phyloP scores from a whole-genome alignment of 495 filamentous ascomycete genomes.

The Podospora didyma region DNA sequence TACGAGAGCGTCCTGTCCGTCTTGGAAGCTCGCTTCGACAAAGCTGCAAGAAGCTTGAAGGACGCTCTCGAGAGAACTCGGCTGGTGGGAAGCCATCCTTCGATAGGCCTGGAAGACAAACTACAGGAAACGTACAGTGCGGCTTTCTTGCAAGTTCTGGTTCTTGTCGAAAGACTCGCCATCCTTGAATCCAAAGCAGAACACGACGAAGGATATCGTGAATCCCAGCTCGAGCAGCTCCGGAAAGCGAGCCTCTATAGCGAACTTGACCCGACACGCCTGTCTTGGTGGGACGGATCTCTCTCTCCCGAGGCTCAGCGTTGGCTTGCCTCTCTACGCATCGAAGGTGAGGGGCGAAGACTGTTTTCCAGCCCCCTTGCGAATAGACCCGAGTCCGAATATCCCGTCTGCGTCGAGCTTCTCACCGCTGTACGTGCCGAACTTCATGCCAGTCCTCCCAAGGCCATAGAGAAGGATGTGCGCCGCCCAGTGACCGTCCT shows the following conservation, averaged over 20 bases:
- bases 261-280: conserved; percentile 3
- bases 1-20: conserved; percentile 7
- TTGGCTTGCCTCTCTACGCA: conserved; percentile 18
- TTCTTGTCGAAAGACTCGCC: too few species aligned
- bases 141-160: too few species aligned
- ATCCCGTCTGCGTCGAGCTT: conserved; percentile 31
- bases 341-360: not conserved
- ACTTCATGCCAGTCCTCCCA: conserved; percentile 23
- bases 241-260: conserved; percentile 1
- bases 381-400: conserved; percentile 20
- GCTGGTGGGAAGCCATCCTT: not conserved
- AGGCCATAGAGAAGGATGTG: conserved; percentile 18
- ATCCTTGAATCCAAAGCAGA: not conserved
- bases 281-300: conserved; percentile 9
- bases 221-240: conserved; percentile 13
- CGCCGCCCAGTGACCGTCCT: conserved; percentile 35
- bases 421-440: conserved; percentile 32
- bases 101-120: too few species aligned
- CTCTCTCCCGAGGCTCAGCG: conserved; percentile 12
- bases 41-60: conserved; percentile 5
- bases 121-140: too few species aligned
- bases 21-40: conserved; percentile 9
- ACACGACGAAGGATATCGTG: not conserved
- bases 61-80: conserved; percentile 1
- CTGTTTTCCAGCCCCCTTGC: conserved; percentile 22